phyloP scores from a whole-genome alignment of 1,284 basidiomycete genomes.

The Sparassis latifolia region DNA sequence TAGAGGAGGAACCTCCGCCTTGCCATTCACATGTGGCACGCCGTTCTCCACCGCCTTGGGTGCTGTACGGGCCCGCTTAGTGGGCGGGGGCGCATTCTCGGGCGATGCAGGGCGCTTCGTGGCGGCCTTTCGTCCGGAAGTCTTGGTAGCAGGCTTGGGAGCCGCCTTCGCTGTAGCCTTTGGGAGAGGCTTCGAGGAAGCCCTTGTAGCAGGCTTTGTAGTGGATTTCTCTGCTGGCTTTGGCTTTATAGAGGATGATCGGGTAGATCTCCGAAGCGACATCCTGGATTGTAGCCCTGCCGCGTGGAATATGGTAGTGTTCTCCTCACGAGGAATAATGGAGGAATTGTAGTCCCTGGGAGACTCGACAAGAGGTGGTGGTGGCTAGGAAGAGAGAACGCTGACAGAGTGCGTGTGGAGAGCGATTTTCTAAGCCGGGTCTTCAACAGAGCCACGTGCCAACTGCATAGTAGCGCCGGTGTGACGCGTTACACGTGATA shows the following conservation, averaged over 20 bases:
- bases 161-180: constrained; percentile 22
- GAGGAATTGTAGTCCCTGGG: no score
- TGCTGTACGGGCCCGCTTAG: constrained; percentile 15
- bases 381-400: no score
- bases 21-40: constrained; percentile 1
- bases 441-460: no score
- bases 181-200: constrained; percentile 17
- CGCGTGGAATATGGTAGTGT: no score
- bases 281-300: no score
- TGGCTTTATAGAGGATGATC: background rate
- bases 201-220: constrained; percentile 5
- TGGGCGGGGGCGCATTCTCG: constrained; percentile 15
- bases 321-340: no score
- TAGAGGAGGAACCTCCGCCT: background rate
- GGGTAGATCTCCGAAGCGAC: no score
- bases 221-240: constrained; percentile 4
- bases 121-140: constrained; percentile 3
- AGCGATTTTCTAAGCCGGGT: no score
- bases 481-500: no score
- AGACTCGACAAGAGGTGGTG: no score
- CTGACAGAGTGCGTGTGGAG: no score
- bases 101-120: constrained; percentile 14
- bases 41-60: constrained; percentile 12
- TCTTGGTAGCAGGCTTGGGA: constrained; percentile 8
- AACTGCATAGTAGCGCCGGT: no score